phyloP scores from a whole-genome alignment of 495 filamentous ascomycete species.

The Hypoxylon cercidicola region DNA sequence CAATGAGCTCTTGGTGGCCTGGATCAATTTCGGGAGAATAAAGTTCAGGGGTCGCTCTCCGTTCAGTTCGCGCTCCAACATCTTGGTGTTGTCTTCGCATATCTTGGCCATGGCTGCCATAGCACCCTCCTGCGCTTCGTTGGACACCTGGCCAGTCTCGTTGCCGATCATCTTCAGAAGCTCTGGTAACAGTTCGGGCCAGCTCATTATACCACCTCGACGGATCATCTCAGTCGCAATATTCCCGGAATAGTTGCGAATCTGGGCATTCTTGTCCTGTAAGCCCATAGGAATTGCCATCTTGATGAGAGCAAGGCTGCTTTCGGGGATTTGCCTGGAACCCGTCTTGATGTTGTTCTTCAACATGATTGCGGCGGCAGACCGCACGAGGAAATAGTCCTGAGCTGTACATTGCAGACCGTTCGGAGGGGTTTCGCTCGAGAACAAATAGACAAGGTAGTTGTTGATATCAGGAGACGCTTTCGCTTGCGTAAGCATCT shows the following conservation, averaged over 20 bases:
- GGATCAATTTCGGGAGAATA: slow-evolving; percentile 89
- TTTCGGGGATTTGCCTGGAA: slow-evolving; percentile 75
- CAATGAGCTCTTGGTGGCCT: slow-evolving; percentile 79
- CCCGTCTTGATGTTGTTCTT: slow-evolving; percentile 87
- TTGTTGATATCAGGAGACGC: slow-evolving; percentile 94
- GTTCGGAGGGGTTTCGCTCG: slow-evolving; percentile 69
- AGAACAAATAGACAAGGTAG: slow-evolving; percentile 92
- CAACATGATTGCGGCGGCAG: slow-evolving; percentile 89
- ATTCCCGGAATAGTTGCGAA: slow-evolving; percentile 88
- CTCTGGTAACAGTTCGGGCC: slow-evolving; percentile 89
- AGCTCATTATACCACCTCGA: slow-evolving; percentile 84
- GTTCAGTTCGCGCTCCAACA: slow-evolving; percentile 85
- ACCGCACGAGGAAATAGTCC: slow-evolving; percentile 79
- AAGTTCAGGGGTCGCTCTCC: slow-evolving; percentile 87
- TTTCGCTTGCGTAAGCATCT: slow-evolving; percentile 97
- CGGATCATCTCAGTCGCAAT: slow-evolving; percentile 95
- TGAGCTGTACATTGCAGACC: slow-evolving; percentile 64
- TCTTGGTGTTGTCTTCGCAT: slow-evolving; percentile 92
- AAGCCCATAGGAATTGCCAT: slow-evolving; percentile 80
- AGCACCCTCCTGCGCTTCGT: slow-evolving; percentile 86
- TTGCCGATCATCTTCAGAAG: slow-evolving; percentile 81
- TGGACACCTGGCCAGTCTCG: slow-evolving; percentile 69
- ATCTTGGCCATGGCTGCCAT: slow-evolving; percentile 94
- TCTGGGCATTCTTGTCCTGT: slow-evolving; percentile 81
- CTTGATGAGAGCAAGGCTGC: slow-evolving; percentile 77